These are phyloP conservation scores for Trichoderma reesei DNA, from an alignment of 495 filamentous ascomycete genomes.

Conservation along the genomic window DNA sequence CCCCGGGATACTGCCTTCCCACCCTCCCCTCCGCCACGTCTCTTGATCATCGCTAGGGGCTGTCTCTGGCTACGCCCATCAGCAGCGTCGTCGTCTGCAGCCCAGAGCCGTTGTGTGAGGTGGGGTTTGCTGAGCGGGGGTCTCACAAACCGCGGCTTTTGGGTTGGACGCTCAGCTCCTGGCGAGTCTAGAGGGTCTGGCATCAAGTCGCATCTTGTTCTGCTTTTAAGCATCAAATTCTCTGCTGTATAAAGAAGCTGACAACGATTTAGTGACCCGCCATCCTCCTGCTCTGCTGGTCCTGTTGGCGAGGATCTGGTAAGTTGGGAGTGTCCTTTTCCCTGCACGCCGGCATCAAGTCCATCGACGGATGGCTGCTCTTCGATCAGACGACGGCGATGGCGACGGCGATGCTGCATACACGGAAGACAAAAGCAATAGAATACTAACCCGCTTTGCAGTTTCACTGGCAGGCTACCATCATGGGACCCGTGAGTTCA, in stretches of 20 bases:
- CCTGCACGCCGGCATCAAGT: not conserved
- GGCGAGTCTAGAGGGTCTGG: not conserved
- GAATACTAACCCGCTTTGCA: conserved; percentile 35
- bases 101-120: conserved; percentile 14
- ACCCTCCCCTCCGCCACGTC: too few species aligned
- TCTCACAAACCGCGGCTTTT: conserved; percentile 9
- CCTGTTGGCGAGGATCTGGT: conserved; percentile 96
- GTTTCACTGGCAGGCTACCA: conserved; percentile 99
- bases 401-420: not conserved
- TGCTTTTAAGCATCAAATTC: conserved; percentile 11
- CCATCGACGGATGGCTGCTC: not conserved
- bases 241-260: conserved; percentile 27
- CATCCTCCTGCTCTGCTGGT: conserved; percentile 96
- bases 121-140: conserved; percentile 28
- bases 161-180: not conserved
- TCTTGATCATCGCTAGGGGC: not conserved
- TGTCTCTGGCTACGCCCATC: not conserved
- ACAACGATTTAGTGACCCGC: conserved; percentile 65
- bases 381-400: conserved; percentile 9
- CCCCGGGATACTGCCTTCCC: too few species aligned
- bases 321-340: conserved; percentile 33
- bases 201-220: not conserved
- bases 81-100: not conserved
- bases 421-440: not conserved
- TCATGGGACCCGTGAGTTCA: conserved; percentile 94